A percentile compares a stretch with the other conserved stretches of the same genome.
These are phyloP conservation scores for Hyaloperonospora brassicae DNA, from an alignment of 352 stramenopile genomes.

Conservation along the genomic window DNA sequence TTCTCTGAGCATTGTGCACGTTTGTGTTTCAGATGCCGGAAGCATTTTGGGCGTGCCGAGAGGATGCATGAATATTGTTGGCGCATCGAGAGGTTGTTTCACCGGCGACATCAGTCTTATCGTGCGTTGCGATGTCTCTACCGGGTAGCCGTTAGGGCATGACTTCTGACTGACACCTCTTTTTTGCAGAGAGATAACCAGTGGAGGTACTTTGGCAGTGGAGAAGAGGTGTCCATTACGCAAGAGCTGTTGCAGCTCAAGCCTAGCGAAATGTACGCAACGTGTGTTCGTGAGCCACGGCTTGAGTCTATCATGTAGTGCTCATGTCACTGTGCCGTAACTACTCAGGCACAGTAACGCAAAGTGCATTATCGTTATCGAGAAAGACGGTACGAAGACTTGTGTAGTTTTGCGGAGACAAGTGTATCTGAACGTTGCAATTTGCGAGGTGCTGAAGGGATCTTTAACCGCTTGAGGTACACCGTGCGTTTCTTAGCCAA, in stretches of 20 bases:
- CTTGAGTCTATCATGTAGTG: background rate
- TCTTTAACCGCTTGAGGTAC: conserved; percentile 89
- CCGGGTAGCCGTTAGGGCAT: background rate
- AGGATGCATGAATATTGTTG: conserved; percentile 69
- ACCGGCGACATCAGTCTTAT: conserved; percentile 43
- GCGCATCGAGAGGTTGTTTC: conserved; percentile 78
- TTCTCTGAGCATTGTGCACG: background rate
- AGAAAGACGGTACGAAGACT: conserved; percentile 87
- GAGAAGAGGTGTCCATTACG: conserved; percentile 69
- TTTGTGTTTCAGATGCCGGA: conserved; percentile 42
- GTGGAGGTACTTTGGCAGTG: conserved; percentile 48
- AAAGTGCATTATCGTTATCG: conserved; percentile 88
- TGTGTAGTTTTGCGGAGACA: background rate
- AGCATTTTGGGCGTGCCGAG: conserved; percentile 64
- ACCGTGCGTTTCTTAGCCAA: background rate
- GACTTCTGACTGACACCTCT: conserved; percentile 1
- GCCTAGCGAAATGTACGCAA: conserved; percentile 38
- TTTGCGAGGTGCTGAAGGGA: conserved; percentile 65
- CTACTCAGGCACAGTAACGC: conserved; percentile 51
- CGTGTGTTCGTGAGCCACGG: background rate
- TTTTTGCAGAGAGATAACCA: conserved; percentile 36
- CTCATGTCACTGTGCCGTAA: background rate
- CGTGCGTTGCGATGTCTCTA: conserved; percentile 17
- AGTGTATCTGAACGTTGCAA: background rate
- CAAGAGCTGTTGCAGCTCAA: conserved; percentile 60